Conservation (phyloP, 305 asterid species). For the Fraxinus platypoda region DNA sequence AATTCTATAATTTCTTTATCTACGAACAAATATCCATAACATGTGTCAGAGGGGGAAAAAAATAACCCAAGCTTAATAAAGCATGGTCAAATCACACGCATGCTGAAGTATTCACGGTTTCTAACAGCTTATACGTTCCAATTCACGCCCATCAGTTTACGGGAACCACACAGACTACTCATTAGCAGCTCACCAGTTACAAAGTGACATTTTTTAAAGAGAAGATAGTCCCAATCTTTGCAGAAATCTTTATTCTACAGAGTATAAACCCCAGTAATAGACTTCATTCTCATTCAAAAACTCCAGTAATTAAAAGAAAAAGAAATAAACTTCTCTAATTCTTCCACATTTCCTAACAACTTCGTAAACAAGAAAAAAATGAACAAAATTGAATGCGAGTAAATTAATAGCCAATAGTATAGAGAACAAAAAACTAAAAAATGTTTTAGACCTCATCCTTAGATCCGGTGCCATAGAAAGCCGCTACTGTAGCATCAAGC, state of each 20-base stretch:
- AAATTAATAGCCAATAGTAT: background rate
- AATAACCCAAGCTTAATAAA: background rate
- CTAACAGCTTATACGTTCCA: background rate
- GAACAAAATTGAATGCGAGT: background rate
- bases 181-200: background rate
- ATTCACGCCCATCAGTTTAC: background rate
- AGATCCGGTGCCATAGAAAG: slow-evolving; percentile 96
- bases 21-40: background rate
- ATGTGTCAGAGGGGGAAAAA: background rate
- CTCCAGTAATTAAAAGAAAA: background rate
- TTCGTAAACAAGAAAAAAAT: background rate
- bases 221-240: background rate
- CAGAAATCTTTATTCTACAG: background rate
- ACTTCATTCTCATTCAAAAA: background rate
- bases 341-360: slow-evolving; percentile 13
- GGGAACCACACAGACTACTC: background rate
- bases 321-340: background rate
- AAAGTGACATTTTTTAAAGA: background rate
- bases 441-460: slow-evolving; percentile 69
- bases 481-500: slow-evolving; percentile 93
- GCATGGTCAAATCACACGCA: background rate
- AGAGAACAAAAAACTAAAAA: background rate
- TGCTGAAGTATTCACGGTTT: background rate
- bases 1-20: background rate
- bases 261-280: background rate